A percentile compares a stretch with the other conserved stretches of the same genome.
phyloP scores from a whole-genome alignment of 768 basidiomycete genomes.

The Boletus tomentosulus region DNA sequence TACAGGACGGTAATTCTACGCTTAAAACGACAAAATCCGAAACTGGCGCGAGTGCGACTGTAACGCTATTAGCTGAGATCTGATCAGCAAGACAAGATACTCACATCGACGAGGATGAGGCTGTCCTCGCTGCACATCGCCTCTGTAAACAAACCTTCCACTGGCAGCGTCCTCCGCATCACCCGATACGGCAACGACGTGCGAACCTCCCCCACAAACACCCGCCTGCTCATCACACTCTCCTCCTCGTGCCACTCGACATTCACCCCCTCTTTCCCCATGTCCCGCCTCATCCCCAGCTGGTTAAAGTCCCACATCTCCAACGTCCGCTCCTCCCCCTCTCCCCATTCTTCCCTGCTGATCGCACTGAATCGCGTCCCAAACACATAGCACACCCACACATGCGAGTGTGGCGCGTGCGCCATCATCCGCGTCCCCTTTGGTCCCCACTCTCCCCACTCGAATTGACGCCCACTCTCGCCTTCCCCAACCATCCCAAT shows the following conservation, averaged over 20 bases:
- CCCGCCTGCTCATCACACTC: constrained; percentile 22
- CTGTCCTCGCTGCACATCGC: constrained; percentile 57
- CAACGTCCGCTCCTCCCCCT: constrained; percentile 11
- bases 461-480: constrained; percentile 21
- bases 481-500: constrained; percentile 17
- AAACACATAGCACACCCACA: constrained; percentile 60
- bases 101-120: constrained; percentile 48
- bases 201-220: constrained; percentile 40
- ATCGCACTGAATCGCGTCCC: constrained; percentile 43
- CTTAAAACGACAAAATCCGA: constrained; percentile 30
- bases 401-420: constrained; percentile 33
- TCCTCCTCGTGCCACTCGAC: constrained; percentile 22
- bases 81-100: constrained; percentile 2
- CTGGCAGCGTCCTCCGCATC: constrained; percentile 22
- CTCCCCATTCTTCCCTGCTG: constrained; percentile 3
- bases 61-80: background rate
- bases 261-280: constrained; percentile 6
- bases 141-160: constrained; percentile 15
- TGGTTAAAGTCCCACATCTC: constrained; percentile 53
- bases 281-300: constrained; percentile 32
- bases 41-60: constrained; percentile 23
- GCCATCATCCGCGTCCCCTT: constrained; percentile 40
- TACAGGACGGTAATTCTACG: background rate
- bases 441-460: constrained; percentile 54
- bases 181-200: constrained; percentile 48